phyloP scores from a whole-genome alignment of 208 protist genomes.

The Novymonas esmeraldas region DNA sequence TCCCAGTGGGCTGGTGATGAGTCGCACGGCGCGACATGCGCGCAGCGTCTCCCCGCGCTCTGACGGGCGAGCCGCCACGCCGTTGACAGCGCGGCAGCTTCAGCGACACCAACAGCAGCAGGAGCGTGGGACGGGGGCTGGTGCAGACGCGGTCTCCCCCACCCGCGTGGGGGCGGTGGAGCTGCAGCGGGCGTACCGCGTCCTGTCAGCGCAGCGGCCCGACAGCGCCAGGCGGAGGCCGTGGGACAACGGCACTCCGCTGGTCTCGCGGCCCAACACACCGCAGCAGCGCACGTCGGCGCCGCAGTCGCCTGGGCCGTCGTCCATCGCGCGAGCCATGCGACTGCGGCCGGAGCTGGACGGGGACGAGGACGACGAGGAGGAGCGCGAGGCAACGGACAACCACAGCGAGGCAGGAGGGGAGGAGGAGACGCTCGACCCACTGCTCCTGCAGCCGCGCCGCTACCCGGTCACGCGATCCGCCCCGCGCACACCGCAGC shows the following conservation, averaged over 20 bases:
- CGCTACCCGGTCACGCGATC: neutral
- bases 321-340: neutral
- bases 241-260: neutral
- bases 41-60: neutral
- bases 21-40: neutral
- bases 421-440: neutral
- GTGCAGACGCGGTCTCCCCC: neutral
- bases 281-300: neutral
- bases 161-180: neutral
- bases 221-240: neutral
- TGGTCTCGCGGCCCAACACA: neutral
- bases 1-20: neutral
- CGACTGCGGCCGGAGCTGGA: neutral
- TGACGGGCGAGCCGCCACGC: neutral
- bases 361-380: no score
- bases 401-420: neutral
- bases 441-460: neutral
- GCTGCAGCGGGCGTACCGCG: conserved; percentile 3
- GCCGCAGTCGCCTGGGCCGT: neutral
- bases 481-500: no score
- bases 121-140: neutral
- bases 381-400: neutral
- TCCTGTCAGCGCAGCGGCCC: neutral
- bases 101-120: neutral
- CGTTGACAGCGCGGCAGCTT: neutral